Base-by-base conservation (phyloP, 1,284 basidiomycete species). In the Salmacisia buchloeana region DNA sequence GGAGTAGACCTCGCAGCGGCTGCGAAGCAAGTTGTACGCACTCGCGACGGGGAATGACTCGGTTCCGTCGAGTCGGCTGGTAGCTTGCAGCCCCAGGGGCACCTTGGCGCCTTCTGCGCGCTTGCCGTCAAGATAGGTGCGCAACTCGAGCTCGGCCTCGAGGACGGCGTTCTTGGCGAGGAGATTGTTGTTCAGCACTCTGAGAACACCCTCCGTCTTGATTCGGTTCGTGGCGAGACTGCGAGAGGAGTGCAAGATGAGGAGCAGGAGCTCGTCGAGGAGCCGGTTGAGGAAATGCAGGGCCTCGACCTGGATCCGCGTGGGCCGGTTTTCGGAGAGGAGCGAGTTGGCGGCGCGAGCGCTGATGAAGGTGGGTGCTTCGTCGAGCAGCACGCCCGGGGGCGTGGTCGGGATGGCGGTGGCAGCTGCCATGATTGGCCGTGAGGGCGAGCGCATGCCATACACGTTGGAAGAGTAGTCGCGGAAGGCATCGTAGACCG, bases 111-210 rank as follows among this genome's bases (percentile, higher is more conserved):
- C 74, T 62, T 75, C 74, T 18, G 72, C 71, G 34, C 73, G 64
- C 61, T 68, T 74, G 56, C 64, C 74, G 21, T 76, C 71, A 29
- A 72, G 27, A 36, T 74, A 76, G 63, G 62, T 69, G 57, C 74
- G 63, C 10, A 74, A 65, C 62, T 76, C 74, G 59, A 76, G 66
- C 46, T 76, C 74, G 12, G 74, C 74, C 49, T 76, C 74, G 46
- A 76, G 69, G 3, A 76, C 72, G 52, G 73, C 73, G 62, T 76
- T 69, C 41, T 75, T 74, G 43, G 74, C 73, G 3, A 76, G 64
- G 33, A 69, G 59, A 39, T 68, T 69, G 70, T 73, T 74, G 64
- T 61, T 66, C 41, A 76, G 60, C n/a, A 74, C 68, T 39, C 60
- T 67, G 36, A 76, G 69, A 43, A 76, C 63, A 29, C 74, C 74